These are phyloP conservation scores for Periconia digitata DNA, from an alignment of 2,329 filamentous ascomycete genomes.

Conservation along the genomic window DNA sequence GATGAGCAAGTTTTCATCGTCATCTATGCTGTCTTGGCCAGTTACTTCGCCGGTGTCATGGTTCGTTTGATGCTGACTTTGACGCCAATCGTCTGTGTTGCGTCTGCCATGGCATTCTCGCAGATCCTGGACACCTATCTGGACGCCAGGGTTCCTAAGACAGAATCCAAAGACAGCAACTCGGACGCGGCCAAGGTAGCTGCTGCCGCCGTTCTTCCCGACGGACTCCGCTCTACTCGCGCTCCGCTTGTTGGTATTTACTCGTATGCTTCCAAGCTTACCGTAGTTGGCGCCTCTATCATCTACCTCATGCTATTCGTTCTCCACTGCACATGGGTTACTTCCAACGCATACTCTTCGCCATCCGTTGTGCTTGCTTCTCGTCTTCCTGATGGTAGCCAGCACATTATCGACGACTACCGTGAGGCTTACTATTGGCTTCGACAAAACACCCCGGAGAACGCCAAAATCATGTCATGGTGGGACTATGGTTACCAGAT, in stretches of 20 bases:
- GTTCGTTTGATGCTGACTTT: slow-evolving; percentile 97
- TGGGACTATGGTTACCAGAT: slow-evolving; percentile 99
- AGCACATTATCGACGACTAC: slow-evolving; percentile 99
- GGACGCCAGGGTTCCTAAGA: slow-evolving; percentile 62
- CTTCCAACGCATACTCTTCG: slow-evolving; percentile 97
- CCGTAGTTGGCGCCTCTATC: slow-evolving; percentile 72
- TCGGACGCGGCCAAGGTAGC: slow-evolving; percentile 41
- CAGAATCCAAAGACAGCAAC: slow-evolving; percentile 51
- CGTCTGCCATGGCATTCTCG: slow-evolving; percentile 85
- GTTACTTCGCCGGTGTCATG: slow-evolving; percentile 99
- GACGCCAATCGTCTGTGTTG: slow-evolving; percentile 93
- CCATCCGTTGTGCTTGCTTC: slow-evolving; percentile 96
- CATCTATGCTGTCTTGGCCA: slow-evolving; percentile 93
- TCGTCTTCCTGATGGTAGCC: slow-evolving; percentile 86
- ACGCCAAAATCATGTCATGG: slow-evolving; percentile 99
- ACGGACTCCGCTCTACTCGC: slow-evolving; percentile 68
- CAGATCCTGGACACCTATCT: slow-evolving; percentile 87
- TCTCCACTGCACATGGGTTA: slow-evolving; percentile 98
- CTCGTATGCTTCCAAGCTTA: slow-evolving; percentile 72
- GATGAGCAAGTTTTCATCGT: slow-evolving; percentile 98
- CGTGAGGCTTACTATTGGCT: slow-evolving; percentile 99
- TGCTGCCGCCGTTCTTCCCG: slow-evolving; percentile 54
- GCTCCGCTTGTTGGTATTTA: slow-evolving; percentile 83
- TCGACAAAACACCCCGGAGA: slow-evolving; percentile 89
- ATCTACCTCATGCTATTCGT: slow-evolving; percentile 91